Conservation (phyloP, 352 stramenopile species). For the Globisporangium rhizosaccharum region DNA sequence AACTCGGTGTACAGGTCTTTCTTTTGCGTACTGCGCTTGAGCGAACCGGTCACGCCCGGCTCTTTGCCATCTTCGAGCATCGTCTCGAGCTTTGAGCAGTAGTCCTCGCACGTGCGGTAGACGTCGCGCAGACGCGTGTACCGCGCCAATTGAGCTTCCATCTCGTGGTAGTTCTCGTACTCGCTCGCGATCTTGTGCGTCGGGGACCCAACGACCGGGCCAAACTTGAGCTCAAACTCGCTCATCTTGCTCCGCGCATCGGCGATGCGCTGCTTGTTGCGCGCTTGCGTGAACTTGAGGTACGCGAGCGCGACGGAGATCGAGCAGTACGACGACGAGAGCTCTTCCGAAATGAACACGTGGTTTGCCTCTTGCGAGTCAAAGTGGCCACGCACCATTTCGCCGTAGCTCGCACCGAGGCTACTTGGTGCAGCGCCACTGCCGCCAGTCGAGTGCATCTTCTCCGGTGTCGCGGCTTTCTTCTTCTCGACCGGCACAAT, state of each 20-base stretch:
- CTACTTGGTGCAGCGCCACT: constrained; percentile 19
- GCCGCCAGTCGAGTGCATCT: constrained; percentile 14
- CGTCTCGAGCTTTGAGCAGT: constrained; percentile 53
- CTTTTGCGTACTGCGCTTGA: constrained; percentile 85
- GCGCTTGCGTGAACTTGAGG: constrained; percentile 60
- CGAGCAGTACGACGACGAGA: constrained; percentile 75
- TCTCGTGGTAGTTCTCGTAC: constrained; percentile 36
- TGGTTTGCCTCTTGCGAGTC: constrained; percentile 53
- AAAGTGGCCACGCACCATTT: constrained; percentile 54
- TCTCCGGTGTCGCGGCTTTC: constrained; percentile 22
- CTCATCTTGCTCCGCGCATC: constrained; percentile 41
- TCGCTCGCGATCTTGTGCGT: constrained; percentile 17
- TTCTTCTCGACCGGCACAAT: constrained; percentile 52
- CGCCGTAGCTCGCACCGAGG: constrained; percentile 37
- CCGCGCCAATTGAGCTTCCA: constrained; percentile 48
- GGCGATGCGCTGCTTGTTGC: constrained; percentile 62
- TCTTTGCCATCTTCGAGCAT: constrained; percentile 77
- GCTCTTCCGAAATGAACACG: constrained; percentile 76
- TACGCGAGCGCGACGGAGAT: constrained; percentile 81
- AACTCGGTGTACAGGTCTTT: constrained; percentile 82
- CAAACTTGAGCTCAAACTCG: constrained; percentile 58
- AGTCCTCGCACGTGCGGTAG: constrained; percentile 66
- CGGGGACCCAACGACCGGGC: constrained; percentile 23
- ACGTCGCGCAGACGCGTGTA: constrained; percentile 53
- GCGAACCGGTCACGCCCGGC: constrained; percentile 71